Evolutionary conservation across 495 filamentous ascomycete species (phyloP), one percentile per base, ranked within the genome.

Genomic region (Bacidia gigantensis): DNA sequence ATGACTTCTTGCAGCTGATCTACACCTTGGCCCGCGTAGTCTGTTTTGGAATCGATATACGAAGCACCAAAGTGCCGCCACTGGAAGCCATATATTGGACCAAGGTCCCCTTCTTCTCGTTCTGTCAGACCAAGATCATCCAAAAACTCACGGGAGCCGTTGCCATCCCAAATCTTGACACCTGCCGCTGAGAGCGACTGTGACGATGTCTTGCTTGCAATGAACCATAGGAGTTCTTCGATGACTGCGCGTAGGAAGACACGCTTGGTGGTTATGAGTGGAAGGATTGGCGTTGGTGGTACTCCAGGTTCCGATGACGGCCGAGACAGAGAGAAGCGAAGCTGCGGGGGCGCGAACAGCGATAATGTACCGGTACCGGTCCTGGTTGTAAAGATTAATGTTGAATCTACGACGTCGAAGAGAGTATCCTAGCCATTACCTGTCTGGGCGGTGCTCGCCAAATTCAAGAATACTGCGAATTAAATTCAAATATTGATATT

Each of bases 91-190:
- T 98, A 98, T 0, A 98, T 89, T 51, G 93, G 93, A 1, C 92
- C 92, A 0, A 98, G 75, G 63, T 98, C 92, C 53, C 93, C 92
- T 20, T 77, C 84, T 26, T 73, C 84, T 52, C 89, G 84, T 60
- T 92, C 75, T 0, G 74, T 67, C 11, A 97, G 76, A 3, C 90
- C 89, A 12, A 90, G 72, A 50, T 69, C 78, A 68, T 98, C 90
- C 40, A 98, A 84, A 67, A 79, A 94, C 55, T 76, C 81, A 62
- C 92, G 90, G 49, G 80, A 85, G 52, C 90, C 92, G 64, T 98
- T 97, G 62, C 86, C 87, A 67, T 98, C 92, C 92, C 92, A 98
- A 70, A 98, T 97, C 65, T 93, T 94, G 60, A 97, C 78, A 11
- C 87, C 86, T 11, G 81, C 77, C 10, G 76, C 76, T 42, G 77